A percentile compares a stretch with the other conserved stretches of the same genome.
phyloP scores from a whole-genome alignment of 495 filamentous ascomycete genomes.

The Geoglossum glabrum region DNA sequence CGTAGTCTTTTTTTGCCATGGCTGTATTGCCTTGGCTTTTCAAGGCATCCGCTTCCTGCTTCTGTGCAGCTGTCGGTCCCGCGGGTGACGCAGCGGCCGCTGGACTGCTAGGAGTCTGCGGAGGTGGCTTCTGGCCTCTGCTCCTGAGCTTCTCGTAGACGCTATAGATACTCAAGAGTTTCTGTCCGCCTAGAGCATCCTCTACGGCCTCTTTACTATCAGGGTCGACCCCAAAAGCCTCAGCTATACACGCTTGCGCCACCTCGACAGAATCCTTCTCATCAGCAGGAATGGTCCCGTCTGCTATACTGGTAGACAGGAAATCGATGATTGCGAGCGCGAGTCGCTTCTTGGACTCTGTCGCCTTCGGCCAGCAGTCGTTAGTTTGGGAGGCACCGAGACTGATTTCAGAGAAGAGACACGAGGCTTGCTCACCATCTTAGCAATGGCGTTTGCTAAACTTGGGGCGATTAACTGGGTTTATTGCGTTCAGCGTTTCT shows the following conservation, averaged over 20 bases:
- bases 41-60: constrained; percentile 60
- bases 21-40: constrained; percentile 87
- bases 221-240: constrained; percentile 86
- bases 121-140: constrained; percentile 28
- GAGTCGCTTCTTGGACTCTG: constrained; percentile 79
- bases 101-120: constrained; percentile 12
- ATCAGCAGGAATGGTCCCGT: constrained; percentile 70
- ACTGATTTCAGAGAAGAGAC: not conserved
- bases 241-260: constrained; percentile 77
- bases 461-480: not conserved
- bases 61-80: constrained; percentile 30
- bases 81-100: constrained; percentile 13
- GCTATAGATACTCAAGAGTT: constrained; percentile 71
- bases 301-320: constrained; percentile 62
- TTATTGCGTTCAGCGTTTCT: not conserved
- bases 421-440: not conserved
- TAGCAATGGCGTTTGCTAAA: not conserved
- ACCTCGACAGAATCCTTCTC: constrained; percentile 85
- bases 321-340: constrained; percentile 96
- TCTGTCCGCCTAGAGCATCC: constrained; percentile 64
- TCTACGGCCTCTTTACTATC: constrained; percentile 48
- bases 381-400: not conserved
- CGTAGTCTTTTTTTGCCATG: constrained; percentile 82
- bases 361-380: constrained; percentile 15
- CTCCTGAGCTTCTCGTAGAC: constrained; percentile 89